Percentiles rank a stretch among this genome's conserved stretches.
phyloP scores from a whole-genome alignment of 805 yeast species.

The Barnettozyma wickerhamii region DNA sequence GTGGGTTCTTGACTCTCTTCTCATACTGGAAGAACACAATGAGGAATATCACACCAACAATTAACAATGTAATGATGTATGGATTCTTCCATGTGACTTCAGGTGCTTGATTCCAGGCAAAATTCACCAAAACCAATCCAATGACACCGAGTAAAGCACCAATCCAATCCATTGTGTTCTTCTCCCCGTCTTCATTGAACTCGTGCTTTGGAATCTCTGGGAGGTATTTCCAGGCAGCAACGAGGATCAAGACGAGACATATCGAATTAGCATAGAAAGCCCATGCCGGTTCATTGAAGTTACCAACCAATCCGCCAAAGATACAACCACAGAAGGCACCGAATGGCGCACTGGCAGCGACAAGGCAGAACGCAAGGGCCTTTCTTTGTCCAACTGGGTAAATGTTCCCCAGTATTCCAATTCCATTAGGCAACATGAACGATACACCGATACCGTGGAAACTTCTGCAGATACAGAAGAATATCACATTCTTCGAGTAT shows the following conservation, averaged over 20 bases:
- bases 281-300: slow-evolving; percentile 47
- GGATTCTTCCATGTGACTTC: slow-evolving; percentile 60
- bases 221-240: slow-evolving; percentile 28
- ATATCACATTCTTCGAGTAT: slow-evolving; percentile 44
- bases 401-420: slow-evolving; percentile 50
- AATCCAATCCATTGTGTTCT: slow-evolving; percentile 39
- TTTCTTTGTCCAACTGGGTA: slow-evolving; percentile 44
- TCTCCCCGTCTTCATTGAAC: slow-evolving; percentile 6
- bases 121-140: slow-evolving; percentile 60
- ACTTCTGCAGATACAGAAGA: slow-evolving; percentile 51
- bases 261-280: slow-evolving; percentile 40
- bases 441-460: slow-evolving; percentile 64
- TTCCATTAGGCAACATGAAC: slow-evolving; percentile 51
- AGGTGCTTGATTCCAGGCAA: slow-evolving; percentile 76
- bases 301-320: slow-evolving; percentile 45
- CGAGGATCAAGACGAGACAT: slow-evolving; percentile 28
- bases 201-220: slow-evolving; percentile 27
- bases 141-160: slow-evolving; percentile 56
- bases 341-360: slow-evolving; percentile 58
- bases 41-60: slow-evolving; percentile 43
- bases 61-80: slow-evolving; percentile 53
- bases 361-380: slow-evolving; percentile 46
- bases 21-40: slow-evolving; percentile 47
- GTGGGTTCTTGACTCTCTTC: slow-evolving; percentile 40
- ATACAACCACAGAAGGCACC: slow-evolving; percentile 54